Base-by-base conservation (phyloP, 106 monocot species). In the Amphibolis antarctica region DNA sequence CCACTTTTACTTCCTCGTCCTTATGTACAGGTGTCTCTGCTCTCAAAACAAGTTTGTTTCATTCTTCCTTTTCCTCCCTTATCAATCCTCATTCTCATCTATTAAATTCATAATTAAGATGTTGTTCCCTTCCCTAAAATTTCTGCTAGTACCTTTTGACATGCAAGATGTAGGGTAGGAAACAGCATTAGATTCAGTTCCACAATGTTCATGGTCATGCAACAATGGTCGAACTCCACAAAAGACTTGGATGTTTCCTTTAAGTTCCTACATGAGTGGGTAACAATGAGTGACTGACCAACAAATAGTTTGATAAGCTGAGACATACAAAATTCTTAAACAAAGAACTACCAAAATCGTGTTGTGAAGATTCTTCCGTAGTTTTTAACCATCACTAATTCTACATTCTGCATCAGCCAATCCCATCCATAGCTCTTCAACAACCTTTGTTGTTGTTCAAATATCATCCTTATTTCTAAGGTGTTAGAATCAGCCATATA, bases 221-320 rank as follows among this genome's bases (percentile, higher is more conserved):
- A 91, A 24, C 65, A 74, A 5, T 46, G 96, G 96, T 2, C 90
- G 64, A 20, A 98, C 96, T 50, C 96, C 70, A 60, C 96, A 98
- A 36, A 98, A 98, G 0, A 98, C 96, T 65, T 90, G 68, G 4
- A 90, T 98, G 52, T 98, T 98, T 46, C 87, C 90, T 75, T 98
- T 98, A 0, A 98, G 76, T 65, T 98, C 96, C 90, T 98, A 67
- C 30, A 66, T 14, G 29, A 53, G 50, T 36, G 10, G 20, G 9
- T 44, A 21, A 62, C 21, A 44, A 62, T 44, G 18, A 28, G n/a
- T 20, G 18, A 62, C 7, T 22, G 18, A 12, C 36, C 14, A 17
- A 66, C 49, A 61, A 10, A 5, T 29, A 61, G n/a, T 57, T 14
- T n/a, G n/a, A 12, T 49, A 42, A 20, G 19, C 42, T 61, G n/a